Percentiles rank a stretch among this genome's conserved stretches.
phyloP scores from a whole-genome alignment of 768 basidiomycete genomes.

The Agrocybe pediades region DNA sequence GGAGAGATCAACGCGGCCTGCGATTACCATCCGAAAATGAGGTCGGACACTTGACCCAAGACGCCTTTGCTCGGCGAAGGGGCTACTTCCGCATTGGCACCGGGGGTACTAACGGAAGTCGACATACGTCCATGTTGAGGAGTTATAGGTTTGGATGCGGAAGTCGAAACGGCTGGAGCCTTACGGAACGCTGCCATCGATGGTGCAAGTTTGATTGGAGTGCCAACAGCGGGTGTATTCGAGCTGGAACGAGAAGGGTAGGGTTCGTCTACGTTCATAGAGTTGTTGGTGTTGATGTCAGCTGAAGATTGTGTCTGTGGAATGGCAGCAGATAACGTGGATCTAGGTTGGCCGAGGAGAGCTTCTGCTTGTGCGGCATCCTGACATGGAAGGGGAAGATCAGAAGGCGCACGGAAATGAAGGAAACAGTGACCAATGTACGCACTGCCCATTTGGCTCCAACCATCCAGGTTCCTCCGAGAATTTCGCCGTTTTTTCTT shows the following conservation, averaged over 20 bases:
- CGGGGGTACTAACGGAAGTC: slow-evolving; percentile 18
- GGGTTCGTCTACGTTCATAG: slow-evolving; percentile 52
- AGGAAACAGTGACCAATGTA: slow-evolving; percentile 6
- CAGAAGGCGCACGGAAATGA: neutral
- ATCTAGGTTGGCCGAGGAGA: slow-evolving; percentile 43
- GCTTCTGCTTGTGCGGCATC: slow-evolving; percentile 62
- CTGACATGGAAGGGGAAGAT: slow-evolving; percentile 32
- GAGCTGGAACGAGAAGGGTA: slow-evolving; percentile 19
- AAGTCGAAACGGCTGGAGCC: slow-evolving; percentile 27
- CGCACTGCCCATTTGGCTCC: slow-evolving; percentile 86
- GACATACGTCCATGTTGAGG: slow-evolving; percentile 24
- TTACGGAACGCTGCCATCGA: slow-evolving; percentile 73
- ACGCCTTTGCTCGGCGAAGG: slow-evolving; percentile 55
- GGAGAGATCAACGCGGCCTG: neutral
- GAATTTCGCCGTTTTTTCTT: slow-evolving; percentile 79
- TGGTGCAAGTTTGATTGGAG: slow-evolving; percentile 72
- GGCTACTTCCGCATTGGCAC: slow-evolving; percentile 20
- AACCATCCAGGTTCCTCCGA: slow-evolving; percentile 79
- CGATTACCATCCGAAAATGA: slow-evolving; percentile 79
- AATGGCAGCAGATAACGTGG: slow-evolving; percentile 17
- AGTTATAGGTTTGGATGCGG: slow-evolving; percentile 26
- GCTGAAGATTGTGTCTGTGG: slow-evolving; percentile 19
- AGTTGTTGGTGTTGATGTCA: slow-evolving; percentile 25
- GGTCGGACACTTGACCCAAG: slow-evolving; percentile 74
- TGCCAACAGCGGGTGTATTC: slow-evolving; percentile 54